These are phyloP conservation scores for Pleurostoma richardsiae DNA, from an alignment of 2,329 filamentous ascomycete genomes.

Conservation along the genomic window DNA sequence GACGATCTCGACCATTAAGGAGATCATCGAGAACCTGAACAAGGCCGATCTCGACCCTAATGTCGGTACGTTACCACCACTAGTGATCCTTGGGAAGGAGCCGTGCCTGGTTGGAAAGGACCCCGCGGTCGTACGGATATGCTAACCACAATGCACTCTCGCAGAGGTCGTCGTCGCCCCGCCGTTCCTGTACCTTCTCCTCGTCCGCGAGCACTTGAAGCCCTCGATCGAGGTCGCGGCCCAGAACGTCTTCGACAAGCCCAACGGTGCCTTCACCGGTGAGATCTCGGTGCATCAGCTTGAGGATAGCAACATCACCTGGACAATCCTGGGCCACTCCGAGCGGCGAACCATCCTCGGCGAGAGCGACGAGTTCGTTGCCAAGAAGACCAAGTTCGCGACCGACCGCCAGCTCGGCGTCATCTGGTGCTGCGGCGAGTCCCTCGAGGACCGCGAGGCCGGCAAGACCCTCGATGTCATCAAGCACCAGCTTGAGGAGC, in stretches of 20 bases:
- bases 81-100: too few species aligned
- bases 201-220: constrained; percentile 74
- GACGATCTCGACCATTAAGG: constrained; percentile 80
- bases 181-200: constrained; percentile 83
- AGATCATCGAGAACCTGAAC: constrained; percentile 88
- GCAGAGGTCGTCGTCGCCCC: constrained; percentile 93
- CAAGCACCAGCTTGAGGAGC: constrained; percentile 78
- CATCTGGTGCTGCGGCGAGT: constrained; percentile 97
- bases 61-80: constrained; percentile 49
- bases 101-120: too few species aligned
- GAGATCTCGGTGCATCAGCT: constrained; percentile 93
- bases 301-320: constrained; percentile 80
- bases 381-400: constrained; percentile 90
- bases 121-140: too few species aligned
- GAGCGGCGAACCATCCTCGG: constrained; percentile 87
- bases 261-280: constrained; percentile 93
- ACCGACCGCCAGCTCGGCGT: constrained; percentile 82
- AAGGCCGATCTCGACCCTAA: constrained; percentile 73
- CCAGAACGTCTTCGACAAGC: constrained; percentile 97
- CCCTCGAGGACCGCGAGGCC: constrained; percentile 83
- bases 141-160: constrained; percentile 1
- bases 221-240: constrained; percentile 78
- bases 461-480: constrained; percentile 82
- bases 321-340: constrained; percentile 90
- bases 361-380: constrained; percentile 81